Conservation (phyloP, 2,329 filamentous ascomycete species). For the Beauveria asiatica region DNA sequence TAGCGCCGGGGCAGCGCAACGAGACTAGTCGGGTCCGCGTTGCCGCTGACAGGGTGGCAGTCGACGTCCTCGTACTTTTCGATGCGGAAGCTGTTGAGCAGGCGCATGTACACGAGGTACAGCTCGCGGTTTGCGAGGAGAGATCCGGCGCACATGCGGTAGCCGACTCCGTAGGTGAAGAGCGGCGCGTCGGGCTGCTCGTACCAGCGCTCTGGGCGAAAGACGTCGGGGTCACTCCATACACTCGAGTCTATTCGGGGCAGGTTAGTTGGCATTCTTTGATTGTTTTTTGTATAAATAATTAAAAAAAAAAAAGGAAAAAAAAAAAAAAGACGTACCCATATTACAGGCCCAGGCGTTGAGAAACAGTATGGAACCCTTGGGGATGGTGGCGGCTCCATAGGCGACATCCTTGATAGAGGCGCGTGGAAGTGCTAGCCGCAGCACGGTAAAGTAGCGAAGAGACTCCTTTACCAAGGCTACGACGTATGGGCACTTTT, state of each 20-base stretch:
- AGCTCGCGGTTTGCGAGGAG: conserved; percentile 56
- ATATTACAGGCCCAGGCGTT: conserved; percentile 64
- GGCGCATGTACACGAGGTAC: conserved; percentile 55
- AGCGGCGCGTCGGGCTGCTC: conserved; percentile 52
- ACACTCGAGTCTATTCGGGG: conserved; percentile 35
- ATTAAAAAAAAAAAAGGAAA: background rate
- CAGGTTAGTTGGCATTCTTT: background rate
- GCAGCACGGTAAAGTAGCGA: conserved; percentile 54
- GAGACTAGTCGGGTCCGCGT: conserved; percentile 51
- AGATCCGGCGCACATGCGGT: conserved; percentile 55
- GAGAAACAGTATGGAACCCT: conserved; percentile 55
- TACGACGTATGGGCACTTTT: conserved; percentile 54
- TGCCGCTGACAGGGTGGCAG: conserved; percentile 50
- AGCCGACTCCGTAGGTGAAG: conserved; percentile 55
- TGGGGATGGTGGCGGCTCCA: conserved; percentile 48
- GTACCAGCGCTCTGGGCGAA: conserved; percentile 52
- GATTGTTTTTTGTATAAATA: no score
- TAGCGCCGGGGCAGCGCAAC: conserved; percentile 53
- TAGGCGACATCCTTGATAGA: conserved; percentile 53
- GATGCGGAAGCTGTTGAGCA: conserved; percentile 53
- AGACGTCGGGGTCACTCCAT: conserved; percentile 50
- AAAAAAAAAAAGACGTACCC: conserved; percentile 33
- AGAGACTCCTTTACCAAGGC: conserved; percentile 55
- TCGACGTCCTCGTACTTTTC: conserved; percentile 45
- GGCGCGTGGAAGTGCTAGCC: conserved; percentile 52